phyloP scores from a whole-genome alignment of 2,329 filamentous ascomycete genomes.

The Blastomyces gilchristii region DNA sequence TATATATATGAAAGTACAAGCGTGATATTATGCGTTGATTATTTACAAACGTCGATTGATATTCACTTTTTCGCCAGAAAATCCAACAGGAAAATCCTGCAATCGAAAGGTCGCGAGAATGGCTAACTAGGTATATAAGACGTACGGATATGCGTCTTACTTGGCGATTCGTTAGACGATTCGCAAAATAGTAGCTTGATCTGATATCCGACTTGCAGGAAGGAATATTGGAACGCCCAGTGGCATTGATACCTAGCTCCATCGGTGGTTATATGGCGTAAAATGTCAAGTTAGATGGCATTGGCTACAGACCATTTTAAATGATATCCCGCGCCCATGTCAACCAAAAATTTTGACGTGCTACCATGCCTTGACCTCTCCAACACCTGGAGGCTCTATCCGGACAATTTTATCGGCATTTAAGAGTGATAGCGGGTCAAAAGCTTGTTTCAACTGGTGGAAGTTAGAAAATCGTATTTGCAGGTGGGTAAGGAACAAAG shows the following conservation, averaged over 20 bases:
- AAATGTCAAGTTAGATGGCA: background rate
- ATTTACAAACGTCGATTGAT: background rate
- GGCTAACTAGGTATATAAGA: background rate
- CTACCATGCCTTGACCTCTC: slow-evolving; percentile 42
- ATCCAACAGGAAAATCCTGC: background rate
- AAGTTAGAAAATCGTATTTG: slow-evolving; percentile 1
- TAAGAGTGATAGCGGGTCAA: slow-evolving; percentile 55
- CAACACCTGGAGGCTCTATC: slow-evolving; percentile 40
- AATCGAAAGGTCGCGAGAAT: background rate
- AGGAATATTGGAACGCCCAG: background rate
- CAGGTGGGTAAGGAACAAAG: background rate
- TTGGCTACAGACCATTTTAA: background rate
- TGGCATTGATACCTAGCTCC: background rate
- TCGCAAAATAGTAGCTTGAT: background rate
- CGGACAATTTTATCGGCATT: slow-evolving; percentile 58
- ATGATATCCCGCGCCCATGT: background rate
- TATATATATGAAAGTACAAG: background rate
- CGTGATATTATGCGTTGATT: background rate
- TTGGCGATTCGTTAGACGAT: background rate
- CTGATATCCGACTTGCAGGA: background rate
- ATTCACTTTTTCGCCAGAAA: background rate
- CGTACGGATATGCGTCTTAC: background rate
- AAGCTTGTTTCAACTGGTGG: slow-evolving; percentile 50
- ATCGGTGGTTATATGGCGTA: background rate
- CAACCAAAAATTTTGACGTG: slow-evolving; percentile 7